phyloP scores from a whole-genome alignment of 2,329 filamentous ascomycete species.

The Hirsutella thompsonii region DNA sequence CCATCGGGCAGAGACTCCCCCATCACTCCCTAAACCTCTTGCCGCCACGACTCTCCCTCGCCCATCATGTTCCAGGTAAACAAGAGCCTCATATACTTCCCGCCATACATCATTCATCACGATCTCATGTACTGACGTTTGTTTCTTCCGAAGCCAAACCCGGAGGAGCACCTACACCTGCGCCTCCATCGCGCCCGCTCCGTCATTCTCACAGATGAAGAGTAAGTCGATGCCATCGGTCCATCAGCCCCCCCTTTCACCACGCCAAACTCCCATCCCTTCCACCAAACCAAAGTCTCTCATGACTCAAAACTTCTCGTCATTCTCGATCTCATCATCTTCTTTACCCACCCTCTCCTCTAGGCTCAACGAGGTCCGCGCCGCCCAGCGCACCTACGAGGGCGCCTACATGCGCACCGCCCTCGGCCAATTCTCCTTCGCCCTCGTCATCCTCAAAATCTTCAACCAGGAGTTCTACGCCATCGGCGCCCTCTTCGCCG shows the following conservation, averaged over 20 bases:
- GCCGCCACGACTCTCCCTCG: no score
- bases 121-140: background rate
- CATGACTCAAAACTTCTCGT: background rate
- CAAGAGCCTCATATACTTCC: background rate
- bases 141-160: conserved; percentile 42
- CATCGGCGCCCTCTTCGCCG: conserved; percentile 90
- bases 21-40: no score
- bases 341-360: background rate
- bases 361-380: conserved; percentile 81
- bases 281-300: no score
- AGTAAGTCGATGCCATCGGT: conserved; percentile 32
- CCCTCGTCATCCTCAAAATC: conserved; percentile 80
- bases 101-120: background rate
- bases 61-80: no score
- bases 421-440: conserved; percentile 88
- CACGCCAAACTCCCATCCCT: no score
- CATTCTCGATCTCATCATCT: background rate
- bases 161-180: conserved; percentile 62
- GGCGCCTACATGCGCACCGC: conserved; percentile 94
- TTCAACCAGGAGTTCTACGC: conserved; percentile 95
- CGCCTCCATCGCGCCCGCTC: conserved; percentile 75
- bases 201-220: conserved; percentile 66
- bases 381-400: conserved; percentile 92
- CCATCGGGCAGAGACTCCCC: no score
- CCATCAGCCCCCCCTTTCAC: background rate